Base-by-base conservation (phyloP, 1,284 basidiomycete species). In the Testicularia cyperi region DNA sequence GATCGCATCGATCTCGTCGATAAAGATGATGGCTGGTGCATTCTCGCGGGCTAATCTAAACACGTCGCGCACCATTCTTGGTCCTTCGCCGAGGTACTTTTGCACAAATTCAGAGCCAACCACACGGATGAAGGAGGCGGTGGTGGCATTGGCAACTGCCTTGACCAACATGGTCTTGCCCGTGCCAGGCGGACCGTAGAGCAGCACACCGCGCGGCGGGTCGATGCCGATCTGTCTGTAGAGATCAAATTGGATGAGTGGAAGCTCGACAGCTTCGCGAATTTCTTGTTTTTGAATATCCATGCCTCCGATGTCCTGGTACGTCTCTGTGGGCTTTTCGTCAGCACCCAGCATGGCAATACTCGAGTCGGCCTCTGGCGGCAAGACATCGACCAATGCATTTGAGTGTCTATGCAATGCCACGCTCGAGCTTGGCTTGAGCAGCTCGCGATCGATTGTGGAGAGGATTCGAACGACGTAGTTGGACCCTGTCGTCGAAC, bases 211-310 rank as follows among this genome's bases (percentile, higher is more conserved):
- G 30, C 91, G 84, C 34, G 92, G 95, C 19, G 95, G 95, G 80
- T 99, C 95, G 66, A 98, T 99, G 72, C 95, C 95, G 74, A 99
- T 99, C 81, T 98, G 97, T 80, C 90, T 89, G 82, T 98, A 99
- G 30, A 99, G 80, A 77, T 98, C 94, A 78, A 95, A 95, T 79
- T 98, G 88, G 12, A 70, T 54, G 29, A 99, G 81, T n/a, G 95
- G 95, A 24, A 99, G 81, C 79, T 99, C 95, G 29, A 99, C 95
- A 2, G 95, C 95, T 79, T 99, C 95, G 56, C 94, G 82, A 65
- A 99, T 98, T 80, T 99, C 95, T 80, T 98, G 95, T 81, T 98
- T 99, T 81, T 99, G 95, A 19, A 86, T 79, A 78, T 98, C 95
- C 86, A 98, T 88, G 40, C 95, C 95, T 73, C 95, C 95, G 47